Evolutionary conservation across 768 basidiomycete genomes (phyloP).

Genomic region (Ramaria sp.): DNA sequence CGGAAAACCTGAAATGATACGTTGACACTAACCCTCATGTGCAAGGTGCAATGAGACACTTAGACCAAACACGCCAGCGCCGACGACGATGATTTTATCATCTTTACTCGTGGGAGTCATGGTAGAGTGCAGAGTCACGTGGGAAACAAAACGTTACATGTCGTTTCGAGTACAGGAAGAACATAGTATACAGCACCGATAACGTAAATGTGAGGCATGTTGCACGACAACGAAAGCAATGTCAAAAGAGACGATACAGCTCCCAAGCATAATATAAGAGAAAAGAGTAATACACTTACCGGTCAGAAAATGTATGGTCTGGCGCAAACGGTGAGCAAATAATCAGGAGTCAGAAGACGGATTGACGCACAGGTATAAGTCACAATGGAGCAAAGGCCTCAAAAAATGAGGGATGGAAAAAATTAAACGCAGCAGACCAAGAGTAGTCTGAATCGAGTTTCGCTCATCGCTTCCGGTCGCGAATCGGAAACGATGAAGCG

Average conservation of each 20-base stretch:
- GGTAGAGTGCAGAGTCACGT: neutral
- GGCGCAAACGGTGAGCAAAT: neutral
- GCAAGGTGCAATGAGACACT: neutral
- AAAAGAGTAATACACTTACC: too few relatives aligned
- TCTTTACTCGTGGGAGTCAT: neutral
- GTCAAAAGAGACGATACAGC: too few relatives aligned
- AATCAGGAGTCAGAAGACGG: neutral
- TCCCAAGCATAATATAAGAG: too few relatives aligned
- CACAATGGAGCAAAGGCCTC: neutral
- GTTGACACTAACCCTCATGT: neutral
- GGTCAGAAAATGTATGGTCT: too few relatives aligned
- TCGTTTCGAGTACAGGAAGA: too few relatives aligned
- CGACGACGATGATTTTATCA: neutral
- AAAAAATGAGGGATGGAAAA: conserved; percentile 16
- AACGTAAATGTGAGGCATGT: too few relatives aligned
- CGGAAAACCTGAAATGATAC: neutral
- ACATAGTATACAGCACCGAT: too few relatives aligned
- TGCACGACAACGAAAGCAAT: too few relatives aligned
- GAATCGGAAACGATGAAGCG: conserved; percentile 19
- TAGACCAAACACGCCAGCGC: neutral
- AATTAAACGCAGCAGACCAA: conserved; percentile 38
- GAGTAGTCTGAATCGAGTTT: conserved; percentile 69
- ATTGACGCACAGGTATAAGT: neutral
- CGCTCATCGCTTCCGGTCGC: conserved; percentile 16
- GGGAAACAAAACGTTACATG: neutral